Evolutionary conservation across 2,329 filamentous ascomycete genomes (phyloP).

Genomic region (Penicillium sp.): DNA sequence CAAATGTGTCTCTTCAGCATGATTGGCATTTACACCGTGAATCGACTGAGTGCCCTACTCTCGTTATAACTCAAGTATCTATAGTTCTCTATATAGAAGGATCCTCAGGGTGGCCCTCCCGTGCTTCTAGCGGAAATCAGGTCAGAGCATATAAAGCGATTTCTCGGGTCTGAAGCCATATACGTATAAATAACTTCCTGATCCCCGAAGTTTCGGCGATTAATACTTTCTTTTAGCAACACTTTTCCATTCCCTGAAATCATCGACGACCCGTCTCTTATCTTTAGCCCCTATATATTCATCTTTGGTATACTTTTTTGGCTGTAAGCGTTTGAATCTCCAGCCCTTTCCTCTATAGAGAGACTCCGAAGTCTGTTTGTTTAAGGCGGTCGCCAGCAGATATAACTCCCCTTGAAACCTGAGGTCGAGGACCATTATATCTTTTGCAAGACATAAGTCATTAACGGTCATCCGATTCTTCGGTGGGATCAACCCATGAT

Average conservation of each 20-base stretch:
- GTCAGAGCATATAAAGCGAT: constrained; percentile 9
- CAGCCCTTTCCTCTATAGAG: constrained; percentile 12
- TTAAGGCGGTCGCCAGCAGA: constrained; percentile 7
- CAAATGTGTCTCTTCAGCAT: constrained; percentile 17
- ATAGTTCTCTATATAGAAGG: constrained; percentile 11
- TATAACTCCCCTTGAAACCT: constrained; percentile 7
- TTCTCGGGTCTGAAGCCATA: constrained; percentile 1
- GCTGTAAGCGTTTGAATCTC: constrained; percentile 10
- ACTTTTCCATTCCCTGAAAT: constrained; percentile 14
- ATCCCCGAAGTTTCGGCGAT: not conserved
- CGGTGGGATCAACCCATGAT: constrained; percentile 16
- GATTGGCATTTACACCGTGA: constrained; percentile 16
- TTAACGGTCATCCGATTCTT: not conserved
- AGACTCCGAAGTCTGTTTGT: constrained; percentile 8
- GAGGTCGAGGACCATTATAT: constrained; percentile 11
- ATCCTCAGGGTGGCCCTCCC: constrained; percentile 14
- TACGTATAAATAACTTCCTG: not conserved
- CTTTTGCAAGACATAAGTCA: constrained; percentile 9
- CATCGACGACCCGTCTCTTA: constrained; percentile 9
- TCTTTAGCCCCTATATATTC: constrained; percentile 12
- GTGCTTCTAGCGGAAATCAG: constrained; percentile 15
- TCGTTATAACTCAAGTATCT: constrained; percentile 16
- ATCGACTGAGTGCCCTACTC: constrained; percentile 11
- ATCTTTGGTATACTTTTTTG: constrained; percentile 13
- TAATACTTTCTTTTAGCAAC: constrained; percentile 7